phyloP scores from a whole-genome alignment of 1,284 basidiomycete genomes.

The Cryptococcus floricola region DNA sequence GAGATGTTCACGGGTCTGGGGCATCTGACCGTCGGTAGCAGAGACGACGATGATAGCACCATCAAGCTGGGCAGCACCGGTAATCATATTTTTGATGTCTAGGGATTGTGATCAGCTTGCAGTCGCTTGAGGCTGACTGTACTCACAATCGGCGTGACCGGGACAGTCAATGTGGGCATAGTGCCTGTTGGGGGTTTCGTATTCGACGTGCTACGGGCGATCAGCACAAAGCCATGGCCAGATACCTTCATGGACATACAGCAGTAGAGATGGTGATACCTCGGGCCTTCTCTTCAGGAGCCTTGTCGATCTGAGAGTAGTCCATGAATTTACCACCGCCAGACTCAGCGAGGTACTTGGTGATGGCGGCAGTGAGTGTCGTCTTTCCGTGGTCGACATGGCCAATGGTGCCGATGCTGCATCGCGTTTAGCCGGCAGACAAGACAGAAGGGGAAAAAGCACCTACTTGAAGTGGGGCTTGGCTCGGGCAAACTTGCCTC shows the following conservation, averaged over 20 bases:
- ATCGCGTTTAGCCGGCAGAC: constrained; percentile 2
- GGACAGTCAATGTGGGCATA: constrained; percentile 99
- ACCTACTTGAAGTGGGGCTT: constrained; percentile 88
- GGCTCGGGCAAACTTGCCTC: constrained; percentile 67
- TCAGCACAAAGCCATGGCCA: constrained; percentile 49
- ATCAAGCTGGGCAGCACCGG: constrained; percentile 98
- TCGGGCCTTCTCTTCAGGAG: constrained; percentile 99
- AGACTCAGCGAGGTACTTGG: constrained; percentile 84
- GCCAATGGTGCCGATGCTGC: constrained; percentile 79
- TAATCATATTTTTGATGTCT: constrained; percentile 83
- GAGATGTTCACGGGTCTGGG: constrained; percentile 97
- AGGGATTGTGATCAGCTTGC: constrained; percentile 9
- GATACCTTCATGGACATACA: constrained; percentile 22
- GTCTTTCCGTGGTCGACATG: constrained; percentile 95
- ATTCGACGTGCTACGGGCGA: constrained; percentile 81
- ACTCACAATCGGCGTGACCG: constrained; percentile 51
- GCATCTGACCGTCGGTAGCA: constrained; percentile 99
- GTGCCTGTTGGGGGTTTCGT: constrained; percentile 86
- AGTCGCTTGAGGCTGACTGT: background rate
- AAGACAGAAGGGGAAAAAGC: too few relatives aligned
- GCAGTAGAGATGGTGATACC: constrained; percentile 89
- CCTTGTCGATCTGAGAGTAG: constrained; percentile 98
- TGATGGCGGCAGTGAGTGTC: constrained; percentile 97
- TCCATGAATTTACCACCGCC: constrained; percentile 89
- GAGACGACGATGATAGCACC: constrained; percentile 97